Conservation (phyloP, 2,329 filamentous ascomycete species). For the Paecilomyces formosus region DNA sequence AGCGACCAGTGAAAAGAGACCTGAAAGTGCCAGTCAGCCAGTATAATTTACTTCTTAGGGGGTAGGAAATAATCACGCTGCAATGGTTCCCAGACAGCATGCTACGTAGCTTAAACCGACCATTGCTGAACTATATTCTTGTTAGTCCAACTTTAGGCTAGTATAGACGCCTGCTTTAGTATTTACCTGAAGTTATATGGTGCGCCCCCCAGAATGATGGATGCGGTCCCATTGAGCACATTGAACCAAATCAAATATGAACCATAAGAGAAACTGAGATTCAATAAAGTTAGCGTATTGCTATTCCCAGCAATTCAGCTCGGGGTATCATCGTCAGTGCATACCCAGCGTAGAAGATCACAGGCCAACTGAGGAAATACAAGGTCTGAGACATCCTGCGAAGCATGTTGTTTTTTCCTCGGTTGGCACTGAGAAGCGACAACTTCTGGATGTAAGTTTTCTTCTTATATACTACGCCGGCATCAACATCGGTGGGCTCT, state of each 20-base stretch:
- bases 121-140: slow-evolving; percentile 24
- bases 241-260: slow-evolving; percentile 34
- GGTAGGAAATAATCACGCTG: slow-evolving; percentile 15
- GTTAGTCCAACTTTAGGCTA: slow-evolving; percentile 5
- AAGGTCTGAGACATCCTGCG: slow-evolving; percentile 23
- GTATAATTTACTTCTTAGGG: background rate
- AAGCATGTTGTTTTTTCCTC: slow-evolving; percentile 25
- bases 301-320: too few species aligned
- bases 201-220: slow-evolving; percentile 25
- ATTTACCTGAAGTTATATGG: slow-evolving; percentile 32
- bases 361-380: slow-evolving; percentile 30
- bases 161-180: background rate
- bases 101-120: slow-evolving; percentile 32
- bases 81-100: slow-evolving; percentile 24
- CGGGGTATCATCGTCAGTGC: background rate
- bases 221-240: slow-evolving; percentile 32
- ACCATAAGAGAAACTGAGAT: slow-evolving; percentile 29
- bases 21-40: slow-evolving; percentile 8
- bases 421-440: slow-evolving; percentile 19
- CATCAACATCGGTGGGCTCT: background rate
- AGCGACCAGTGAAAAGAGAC: slow-evolving; percentile 30
- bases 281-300: background rate
- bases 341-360: slow-evolving; percentile 32
- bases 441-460: slow-evolving; percentile 28
- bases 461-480: slow-evolving; percentile 15